These are phyloP conservation scores for Tillandsia fasciculata DNA, from an alignment of 176 grass and related monocot genomes.

Conservation along the genomic window DNA sequence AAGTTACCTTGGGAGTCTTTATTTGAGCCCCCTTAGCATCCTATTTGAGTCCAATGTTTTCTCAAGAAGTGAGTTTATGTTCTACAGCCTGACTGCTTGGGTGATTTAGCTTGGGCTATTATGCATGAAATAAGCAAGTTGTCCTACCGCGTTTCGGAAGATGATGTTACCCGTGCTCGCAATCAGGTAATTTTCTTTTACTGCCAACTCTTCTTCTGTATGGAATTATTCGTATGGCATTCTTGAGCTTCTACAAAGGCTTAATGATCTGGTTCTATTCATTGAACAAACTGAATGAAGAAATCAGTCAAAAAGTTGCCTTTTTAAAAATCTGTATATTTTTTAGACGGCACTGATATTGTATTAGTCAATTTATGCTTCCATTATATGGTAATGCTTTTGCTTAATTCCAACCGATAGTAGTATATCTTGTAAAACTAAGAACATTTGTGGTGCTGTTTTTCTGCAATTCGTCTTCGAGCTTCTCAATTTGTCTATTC, in stretches of 20 bases:
- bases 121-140: conserved; percentile 94
- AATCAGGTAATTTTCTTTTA: conserved; percentile 61
- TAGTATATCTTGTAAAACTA: not conserved
- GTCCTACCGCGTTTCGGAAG: conserved; percentile 85
- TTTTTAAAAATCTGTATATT: not conserved
- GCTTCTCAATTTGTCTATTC: conserved; percentile 20
- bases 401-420: not conserved
- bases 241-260: not conserved
- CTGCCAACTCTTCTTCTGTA: not conserved
- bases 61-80: not conserved
- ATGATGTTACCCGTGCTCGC: conserved; percentile 94
- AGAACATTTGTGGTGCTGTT: not conserved
- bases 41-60: too few species aligned
- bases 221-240: not conserved
- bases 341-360: not conserved
- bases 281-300: not conserved
- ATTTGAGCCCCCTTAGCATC: not conserved
- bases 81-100: conserved; percentile 81
- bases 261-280: not conserved
- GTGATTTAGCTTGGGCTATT: conserved; percentile 93
- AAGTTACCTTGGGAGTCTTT: not conserved
- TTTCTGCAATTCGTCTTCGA: not conserved
- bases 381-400: not conserved
- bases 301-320: not conserved
- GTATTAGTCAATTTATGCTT: not conserved